Base-by-base conservation (phyloP, 345 rosid genomes). In the Moringa oleifera region DNA sequence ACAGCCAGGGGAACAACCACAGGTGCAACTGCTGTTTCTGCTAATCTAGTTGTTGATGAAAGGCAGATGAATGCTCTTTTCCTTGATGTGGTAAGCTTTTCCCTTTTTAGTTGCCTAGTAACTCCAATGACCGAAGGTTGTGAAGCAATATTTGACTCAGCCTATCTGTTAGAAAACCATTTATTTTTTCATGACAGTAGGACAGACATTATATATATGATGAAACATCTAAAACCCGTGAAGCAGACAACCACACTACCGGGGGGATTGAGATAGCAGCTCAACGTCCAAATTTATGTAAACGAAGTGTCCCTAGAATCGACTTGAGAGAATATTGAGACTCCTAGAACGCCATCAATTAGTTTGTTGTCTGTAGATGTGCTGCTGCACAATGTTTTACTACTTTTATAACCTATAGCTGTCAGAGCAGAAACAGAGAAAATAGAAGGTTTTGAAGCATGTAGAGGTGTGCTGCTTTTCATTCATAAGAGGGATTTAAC, bases 1-100 rank as follows among this genome's bases (percentile, higher is more conserved):
- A 85, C 97, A 41, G 96, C 97, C 22, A 84, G 92, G 65, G 85
- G 82, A 31, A 28, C 83, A 46, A 77, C 60, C 33, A 83, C 89
- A 66, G 73, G 73, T 75, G 81, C 85, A 58, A 81, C 96, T 46
- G 92, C 97, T 68, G 83, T 94, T 63, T 82, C 99, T 69, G 99
- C 97, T 56, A 94, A 90, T 69, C 56, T 90, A 59, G 52, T 90
- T 31, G 82, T 90, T 58, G 99, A 94, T 66, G 96, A 90, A 72
- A 86, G 95, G 69, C 99, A 88, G 84, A 88, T 94, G 97, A 94
- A 94, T 78, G 92, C 97, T 31, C 95, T 88, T 75, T 94, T 94
- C 70, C 89, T 94, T 9, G 95, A 90, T 72, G 86, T 88, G 85
- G 99, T 94, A 81, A 83, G 80, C 37, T 63, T 37, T 53, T 60